Evolutionary conservation across 306 rosid genomes (phyloP).

Genomic region (Cicer pinnatifidum): DNA sequence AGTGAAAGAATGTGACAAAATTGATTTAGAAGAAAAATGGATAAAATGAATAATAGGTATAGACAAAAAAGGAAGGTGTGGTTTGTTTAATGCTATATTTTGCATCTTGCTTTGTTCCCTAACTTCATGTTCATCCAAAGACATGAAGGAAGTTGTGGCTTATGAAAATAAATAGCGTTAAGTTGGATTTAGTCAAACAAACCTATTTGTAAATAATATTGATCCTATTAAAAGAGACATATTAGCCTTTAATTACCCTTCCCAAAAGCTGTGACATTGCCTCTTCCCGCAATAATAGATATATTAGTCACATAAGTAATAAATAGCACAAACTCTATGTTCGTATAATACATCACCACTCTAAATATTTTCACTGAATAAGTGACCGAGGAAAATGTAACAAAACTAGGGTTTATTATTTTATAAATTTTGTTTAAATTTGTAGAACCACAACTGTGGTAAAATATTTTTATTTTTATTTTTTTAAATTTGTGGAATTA

Average conservation of each 20-base stretch:
- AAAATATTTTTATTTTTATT: no score
- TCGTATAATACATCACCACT: no score
- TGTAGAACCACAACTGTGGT: no score
- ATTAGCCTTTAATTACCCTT: conserved; percentile 46
- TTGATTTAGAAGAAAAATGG: conserved; percentile 27
- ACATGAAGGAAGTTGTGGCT: conserved; percentile 36
- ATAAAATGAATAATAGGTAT: background rate
- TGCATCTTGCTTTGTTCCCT: conserved; percentile 31
- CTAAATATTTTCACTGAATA: no score
- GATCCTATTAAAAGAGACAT: conserved; percentile 36
- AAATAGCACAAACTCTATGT: background rate
- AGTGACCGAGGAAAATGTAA: no score
- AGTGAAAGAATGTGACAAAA: conserved; percentile 13
- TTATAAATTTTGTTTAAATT: no score
- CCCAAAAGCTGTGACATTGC: conserved; percentile 12
- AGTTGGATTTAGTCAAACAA: conserved; percentile 52
- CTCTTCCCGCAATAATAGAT: background rate
- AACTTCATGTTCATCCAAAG: conserved; percentile 48
- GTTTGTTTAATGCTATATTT: conserved; percentile 35
- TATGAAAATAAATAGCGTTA: background rate
- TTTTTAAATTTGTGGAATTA: no score
- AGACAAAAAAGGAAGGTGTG: conserved; percentile 38
- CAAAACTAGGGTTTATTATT: no score
- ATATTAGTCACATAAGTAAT: background rate
- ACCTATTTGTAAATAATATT: conserved; percentile 21